Evolutionary conservation across 179 eudicot genomes (phyloP).

Genomic region (Nepenthes alata): DNA sequence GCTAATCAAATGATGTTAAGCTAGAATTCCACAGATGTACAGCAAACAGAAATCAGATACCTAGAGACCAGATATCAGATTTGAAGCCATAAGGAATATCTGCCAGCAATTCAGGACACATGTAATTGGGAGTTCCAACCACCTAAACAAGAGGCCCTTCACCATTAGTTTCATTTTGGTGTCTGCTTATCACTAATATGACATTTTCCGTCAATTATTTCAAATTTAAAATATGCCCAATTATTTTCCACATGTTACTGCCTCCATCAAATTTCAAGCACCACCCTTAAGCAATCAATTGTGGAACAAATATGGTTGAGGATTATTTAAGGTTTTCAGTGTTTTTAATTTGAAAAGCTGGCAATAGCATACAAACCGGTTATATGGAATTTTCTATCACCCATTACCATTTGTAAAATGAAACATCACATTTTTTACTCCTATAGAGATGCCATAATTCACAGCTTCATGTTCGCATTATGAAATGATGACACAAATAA

Average conservation of each 20-base stretch:
- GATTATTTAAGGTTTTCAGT: no score
- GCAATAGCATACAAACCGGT: no score
- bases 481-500: no score
- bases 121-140: constrained; percentile 98
- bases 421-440: no score
- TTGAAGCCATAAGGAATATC: constrained; percentile 98
- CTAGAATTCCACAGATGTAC: constrained; percentile 5
- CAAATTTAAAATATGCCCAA: background rate
- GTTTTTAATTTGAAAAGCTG: no score
- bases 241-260: no score
- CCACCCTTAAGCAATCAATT: background rate
- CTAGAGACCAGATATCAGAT: constrained; percentile 98
- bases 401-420: no score
- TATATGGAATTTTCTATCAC: no score
- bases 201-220: no score
- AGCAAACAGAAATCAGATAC: constrained; percentile 20
- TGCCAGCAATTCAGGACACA: constrained; percentile 97
- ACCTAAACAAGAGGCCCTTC: constrained; percentile 34
- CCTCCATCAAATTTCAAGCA: no score
- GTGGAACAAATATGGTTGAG: background rate
- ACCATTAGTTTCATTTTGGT: background rate
- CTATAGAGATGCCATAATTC: no score
- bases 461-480: no score
- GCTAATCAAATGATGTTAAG: background rate
- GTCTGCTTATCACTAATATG: background rate